Evolutionary conservation across 805 yeast species (phyloP).

Genomic region (Kuraishia borneana): DNA sequence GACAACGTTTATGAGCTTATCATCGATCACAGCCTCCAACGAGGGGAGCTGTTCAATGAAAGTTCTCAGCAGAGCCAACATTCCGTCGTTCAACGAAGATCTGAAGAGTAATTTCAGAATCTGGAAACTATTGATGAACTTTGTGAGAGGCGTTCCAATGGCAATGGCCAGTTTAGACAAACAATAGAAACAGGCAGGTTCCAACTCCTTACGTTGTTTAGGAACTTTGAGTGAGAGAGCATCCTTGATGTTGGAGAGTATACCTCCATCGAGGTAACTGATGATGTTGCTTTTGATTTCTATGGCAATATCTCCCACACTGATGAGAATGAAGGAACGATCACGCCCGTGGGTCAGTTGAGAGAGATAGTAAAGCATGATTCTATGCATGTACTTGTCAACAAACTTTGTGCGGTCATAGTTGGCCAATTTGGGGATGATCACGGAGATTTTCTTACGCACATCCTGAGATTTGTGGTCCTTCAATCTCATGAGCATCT

Average conservation of each 20-base stretch:
- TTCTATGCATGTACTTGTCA: slow-evolving; percentile 68
- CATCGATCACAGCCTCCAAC: slow-evolving; percentile 59
- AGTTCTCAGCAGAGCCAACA: slow-evolving; percentile 63
- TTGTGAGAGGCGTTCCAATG: slow-evolving; percentile 87
- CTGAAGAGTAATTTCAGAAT: slow-evolving; percentile 68
- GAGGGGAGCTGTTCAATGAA: slow-evolving; percentile 72
- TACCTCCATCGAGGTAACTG: slow-evolving; percentile 79
- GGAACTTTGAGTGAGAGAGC: slow-evolving; percentile 55
- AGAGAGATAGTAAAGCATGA: slow-evolving; percentile 64
- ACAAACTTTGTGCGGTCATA: slow-evolving; percentile 70
- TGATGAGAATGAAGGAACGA: slow-evolving; percentile 59
- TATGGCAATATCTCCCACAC: slow-evolving; percentile 77
- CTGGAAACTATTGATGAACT: slow-evolving; percentile 68
- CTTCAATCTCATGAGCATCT: slow-evolving; percentile 58
- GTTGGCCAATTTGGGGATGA: slow-evolving; percentile 73
- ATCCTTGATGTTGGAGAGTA: slow-evolving; percentile 75
- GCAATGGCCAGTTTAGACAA: slow-evolving; percentile 78
- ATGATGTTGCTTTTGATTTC: slow-evolving; percentile 79
- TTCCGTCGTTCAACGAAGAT: slow-evolving; percentile 75
- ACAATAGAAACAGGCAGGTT: slow-evolving; percentile 81
- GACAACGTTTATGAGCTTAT: slow-evolving; percentile 56
- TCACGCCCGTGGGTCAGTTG: slow-evolving; percentile 67
- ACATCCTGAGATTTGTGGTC: slow-evolving; percentile 69
- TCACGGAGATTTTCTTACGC: slow-evolving; percentile 73
- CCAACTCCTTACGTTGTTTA: slow-evolving; percentile 59